A percentile compares a stretch with the other conserved stretches of the same genome.
Conservation (phyloP, 192 early-diverging fungal species). For the Entophlyctis luteolus region DNA sequence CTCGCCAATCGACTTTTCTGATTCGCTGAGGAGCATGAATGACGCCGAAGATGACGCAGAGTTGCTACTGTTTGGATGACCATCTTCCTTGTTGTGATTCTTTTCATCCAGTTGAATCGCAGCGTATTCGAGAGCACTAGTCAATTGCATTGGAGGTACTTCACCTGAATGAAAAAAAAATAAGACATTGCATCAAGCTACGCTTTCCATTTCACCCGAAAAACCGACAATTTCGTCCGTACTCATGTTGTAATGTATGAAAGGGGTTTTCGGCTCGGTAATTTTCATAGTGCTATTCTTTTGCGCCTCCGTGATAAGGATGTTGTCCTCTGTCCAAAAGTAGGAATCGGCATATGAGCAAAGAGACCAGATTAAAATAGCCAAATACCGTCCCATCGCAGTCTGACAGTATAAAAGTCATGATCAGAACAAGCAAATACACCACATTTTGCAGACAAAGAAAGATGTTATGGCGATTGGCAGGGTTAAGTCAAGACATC, state of each 20-base stretch:
- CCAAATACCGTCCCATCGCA: neutral
- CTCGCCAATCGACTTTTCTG: constrained; percentile 6
- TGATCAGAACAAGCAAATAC: too few relatives aligned
- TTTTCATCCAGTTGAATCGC: neutral
- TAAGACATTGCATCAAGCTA: neutral
- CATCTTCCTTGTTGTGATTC: too few relatives aligned
- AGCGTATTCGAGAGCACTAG: neutral
- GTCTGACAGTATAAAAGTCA: too few relatives aligned
- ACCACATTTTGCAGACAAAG: too few relatives aligned
- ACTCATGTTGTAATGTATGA: constrained; percentile 79
- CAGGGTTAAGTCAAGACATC: too few relatives aligned
- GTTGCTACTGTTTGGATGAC: too few relatives aligned
- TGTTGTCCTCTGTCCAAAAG: constrained; percentile 67
- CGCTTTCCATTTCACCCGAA: constrained; percentile 18
- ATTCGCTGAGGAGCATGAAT: constrained; percentile 19
- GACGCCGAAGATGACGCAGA: neutral
- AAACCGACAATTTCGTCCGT: constrained; percentile 68
- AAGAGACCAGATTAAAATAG: neutral
- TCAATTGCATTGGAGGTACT: constrained; percentile 18
- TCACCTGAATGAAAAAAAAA: neutral
- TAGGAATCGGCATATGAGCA: neutral
- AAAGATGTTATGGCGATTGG: too few relatives aligned
- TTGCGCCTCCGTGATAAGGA: constrained; percentile 80
- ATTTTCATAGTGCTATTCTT: constrained; percentile 96
- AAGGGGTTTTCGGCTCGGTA: constrained; percentile 93